These are phyloP conservation scores for Jatropha podagrica DNA, from an alignment of 441 rosid genomes.

Conservation along the genomic window DNA sequence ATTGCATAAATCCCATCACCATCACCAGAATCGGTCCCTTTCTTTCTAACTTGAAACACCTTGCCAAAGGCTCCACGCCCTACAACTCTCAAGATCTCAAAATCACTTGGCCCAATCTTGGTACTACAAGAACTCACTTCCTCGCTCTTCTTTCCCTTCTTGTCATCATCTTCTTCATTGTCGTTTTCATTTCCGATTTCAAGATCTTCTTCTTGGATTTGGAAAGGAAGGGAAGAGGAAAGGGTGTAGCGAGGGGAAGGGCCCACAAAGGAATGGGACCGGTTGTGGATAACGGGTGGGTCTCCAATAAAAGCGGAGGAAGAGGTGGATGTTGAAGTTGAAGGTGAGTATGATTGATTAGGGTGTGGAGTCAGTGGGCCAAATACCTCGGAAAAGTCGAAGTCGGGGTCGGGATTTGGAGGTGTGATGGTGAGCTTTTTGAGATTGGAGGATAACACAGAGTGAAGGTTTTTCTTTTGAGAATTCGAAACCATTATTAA, in stretches of 20 bases:
- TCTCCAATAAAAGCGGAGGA: constrained; percentile 31
- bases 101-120: constrained; percentile 55
- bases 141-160: constrained; percentile 5
- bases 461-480: constrained; percentile 48
- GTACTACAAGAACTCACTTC: background rate
- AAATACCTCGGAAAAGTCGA: constrained; percentile 61
- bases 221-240: constrained; percentile 48
- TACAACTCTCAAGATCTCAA: constrained; percentile 63
- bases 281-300: constrained; percentile 55
- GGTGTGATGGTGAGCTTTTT: constrained; percentile 59
- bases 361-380: constrained; percentile 47
- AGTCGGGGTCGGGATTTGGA: constrained; percentile 37
- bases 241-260: constrained; percentile 69
- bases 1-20: constrained; percentile 68
- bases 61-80: constrained; percentile 82
- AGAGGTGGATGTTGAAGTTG: constrained; percentile 14
- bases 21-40: constrained; percentile 12
- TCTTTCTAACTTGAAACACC: constrained; percentile 66
- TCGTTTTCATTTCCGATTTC: constrained; percentile 27
- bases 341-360: constrained; percentile 25
- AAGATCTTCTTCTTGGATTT: constrained; percentile 39
- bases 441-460: constrained; percentile 49
- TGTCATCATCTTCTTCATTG: constrained; percentile 2
- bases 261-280: constrained; percentile 76
- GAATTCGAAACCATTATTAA: constrained; percentile 35